Evolutionary conservation across 2,329 filamentous ascomycete species (phyloP).

Genomic region (Aspergillus sergii): DNA sequence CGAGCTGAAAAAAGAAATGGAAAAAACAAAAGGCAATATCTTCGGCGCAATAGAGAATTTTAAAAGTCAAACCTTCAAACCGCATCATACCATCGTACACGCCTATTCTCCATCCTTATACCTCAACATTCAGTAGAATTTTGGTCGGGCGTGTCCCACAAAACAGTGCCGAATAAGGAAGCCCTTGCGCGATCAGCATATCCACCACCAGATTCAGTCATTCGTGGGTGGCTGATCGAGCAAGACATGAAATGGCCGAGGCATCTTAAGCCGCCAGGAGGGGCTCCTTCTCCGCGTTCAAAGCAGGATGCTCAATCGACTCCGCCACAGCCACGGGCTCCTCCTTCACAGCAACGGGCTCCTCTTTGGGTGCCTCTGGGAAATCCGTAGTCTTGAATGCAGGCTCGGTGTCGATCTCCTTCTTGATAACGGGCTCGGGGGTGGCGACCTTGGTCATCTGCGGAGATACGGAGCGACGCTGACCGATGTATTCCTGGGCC

Average conservation of each 20-base stretch:
- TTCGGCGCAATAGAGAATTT: constrained; percentile 1
- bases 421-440: constrained; percentile 24
- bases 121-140: constrained; percentile 11
- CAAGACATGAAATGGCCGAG: not conserved
- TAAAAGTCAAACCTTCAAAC: constrained; percentile 7
- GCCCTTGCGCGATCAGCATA: not conserved
- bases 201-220: not conserved
- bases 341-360: constrained; percentile 33
- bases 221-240: not conserved
- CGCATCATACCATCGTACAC: constrained; percentile 28
- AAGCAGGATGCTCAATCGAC: constrained; percentile 33
- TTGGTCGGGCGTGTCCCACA: constrained; percentile 6
- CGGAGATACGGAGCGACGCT: constrained; percentile 37
- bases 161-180: constrained; percentile 3
- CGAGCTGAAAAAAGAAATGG: constrained; percentile 6
- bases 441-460: constrained; percentile 33
- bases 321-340: constrained; percentile 36
- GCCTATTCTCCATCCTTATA: constrained; percentile 13
- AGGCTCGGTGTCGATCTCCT: constrained; percentile 43
- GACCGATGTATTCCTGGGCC: constrained; percentile 59
- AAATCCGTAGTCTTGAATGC: constrained; percentile 53
- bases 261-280: constrained; percentile 32
- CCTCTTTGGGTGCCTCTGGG: constrained; percentile 49
- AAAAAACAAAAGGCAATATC: constrained; percentile 7
- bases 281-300: constrained; percentile 36